A percentile compares a stretch with the other conserved stretches of the same genome.
These are phyloP conservation scores for Cyberlindnera veronae DNA, from an alignment of 805 yeast species.

Conservation along the genomic window DNA sequence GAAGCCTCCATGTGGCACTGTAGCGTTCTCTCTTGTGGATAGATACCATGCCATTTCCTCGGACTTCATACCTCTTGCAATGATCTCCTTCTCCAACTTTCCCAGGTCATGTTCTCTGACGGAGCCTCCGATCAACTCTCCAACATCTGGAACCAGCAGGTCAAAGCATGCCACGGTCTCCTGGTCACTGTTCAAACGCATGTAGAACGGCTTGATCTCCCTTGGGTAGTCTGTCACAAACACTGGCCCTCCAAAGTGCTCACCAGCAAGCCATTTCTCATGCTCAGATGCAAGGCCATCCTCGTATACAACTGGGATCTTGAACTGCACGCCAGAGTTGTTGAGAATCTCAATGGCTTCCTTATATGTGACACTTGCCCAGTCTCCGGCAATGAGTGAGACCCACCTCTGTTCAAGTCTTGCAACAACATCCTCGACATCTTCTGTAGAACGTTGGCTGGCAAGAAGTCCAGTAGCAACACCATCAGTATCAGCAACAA, in stretches of 20 bases:
- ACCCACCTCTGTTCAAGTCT: conserved; percentile 51
- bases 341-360: conserved; percentile 63
- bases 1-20: conserved; percentile 94
- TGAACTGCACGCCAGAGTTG: conserved; percentile 31
- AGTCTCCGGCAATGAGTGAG: conserved; percentile 41
- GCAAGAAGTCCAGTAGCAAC: conserved; percentile 21
- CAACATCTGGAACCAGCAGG: conserved; percentile 82
- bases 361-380: conserved; percentile 72
- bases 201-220: conserved; percentile 82
- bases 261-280: conserved; percentile 86
- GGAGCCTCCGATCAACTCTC: conserved; percentile 94
- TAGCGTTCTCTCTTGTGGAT: conserved; percentile 68
- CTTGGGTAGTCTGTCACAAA: conserved; percentile 88
- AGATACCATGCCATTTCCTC: conserved; percentile 74
- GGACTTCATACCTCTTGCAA: conserved; percentile 50
- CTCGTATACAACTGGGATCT: conserved; percentile 59
- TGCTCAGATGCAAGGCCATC: conserved; percentile 76
- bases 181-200: conserved; percentile 53
- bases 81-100: conserved; percentile 46
- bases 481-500: conserved; percentile 27
- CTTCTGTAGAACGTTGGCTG: conserved; percentile 38
- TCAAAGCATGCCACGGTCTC: conserved; percentile 88
- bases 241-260: conserved; percentile 65
- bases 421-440: conserved; percentile 32
- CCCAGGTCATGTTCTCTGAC: conserved; percentile 71